Evolutionary conservation across 768 basidiomycete genomes (phyloP).

Genomic region (Psilocybe cubensis): DNA sequence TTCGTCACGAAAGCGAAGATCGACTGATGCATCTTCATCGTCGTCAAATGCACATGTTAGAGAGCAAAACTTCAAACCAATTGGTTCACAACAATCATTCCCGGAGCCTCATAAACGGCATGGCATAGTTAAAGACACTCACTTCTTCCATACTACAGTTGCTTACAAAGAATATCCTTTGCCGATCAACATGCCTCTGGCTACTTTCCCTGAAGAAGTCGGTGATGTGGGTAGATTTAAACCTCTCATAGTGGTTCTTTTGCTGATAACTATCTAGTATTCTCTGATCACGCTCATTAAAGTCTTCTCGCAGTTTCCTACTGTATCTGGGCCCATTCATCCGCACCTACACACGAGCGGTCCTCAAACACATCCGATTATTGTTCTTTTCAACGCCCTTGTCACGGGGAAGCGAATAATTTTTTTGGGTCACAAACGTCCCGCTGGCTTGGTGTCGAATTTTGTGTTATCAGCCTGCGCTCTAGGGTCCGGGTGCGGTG

Average conservation of each 20-base stretch:
- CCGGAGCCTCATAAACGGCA: conserved; percentile 52
- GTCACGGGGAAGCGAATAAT: conserved; percentile 96
- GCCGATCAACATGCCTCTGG: conserved; percentile 90
- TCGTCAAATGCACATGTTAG: conserved; percentile 58
- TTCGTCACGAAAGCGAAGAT: conserved; percentile 56
- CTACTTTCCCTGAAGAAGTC: conserved; percentile 92
- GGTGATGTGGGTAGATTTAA: conserved; percentile 72
- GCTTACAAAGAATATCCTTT: conserved; percentile 82
- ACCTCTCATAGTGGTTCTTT: neutral
- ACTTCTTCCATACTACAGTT: conserved; percentile 88
- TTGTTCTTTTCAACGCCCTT: conserved; percentile 94
- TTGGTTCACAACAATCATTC: conserved; percentile 41
- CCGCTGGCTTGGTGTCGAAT: conserved; percentile 88
- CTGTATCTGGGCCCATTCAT: conserved; percentile 74
- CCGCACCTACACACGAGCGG: conserved; percentile 96
- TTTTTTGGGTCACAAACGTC: conserved; percentile 88
- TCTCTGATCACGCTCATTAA: conserved; percentile 90
- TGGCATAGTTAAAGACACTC: conserved; percentile 80
- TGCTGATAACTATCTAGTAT: conserved; percentile 57
- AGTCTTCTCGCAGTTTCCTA: conserved; percentile 66
- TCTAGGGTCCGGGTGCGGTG: conserved; percentile 88
- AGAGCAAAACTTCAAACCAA: conserved; percentile 42
- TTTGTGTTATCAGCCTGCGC: conserved; percentile 96
- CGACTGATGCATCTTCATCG: conserved; percentile 75
- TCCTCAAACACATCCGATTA: conserved; percentile 88